Evolutionary conservation across 305 asterid genomes (phyloP).

Genomic region (Rubia balearica): DNA sequence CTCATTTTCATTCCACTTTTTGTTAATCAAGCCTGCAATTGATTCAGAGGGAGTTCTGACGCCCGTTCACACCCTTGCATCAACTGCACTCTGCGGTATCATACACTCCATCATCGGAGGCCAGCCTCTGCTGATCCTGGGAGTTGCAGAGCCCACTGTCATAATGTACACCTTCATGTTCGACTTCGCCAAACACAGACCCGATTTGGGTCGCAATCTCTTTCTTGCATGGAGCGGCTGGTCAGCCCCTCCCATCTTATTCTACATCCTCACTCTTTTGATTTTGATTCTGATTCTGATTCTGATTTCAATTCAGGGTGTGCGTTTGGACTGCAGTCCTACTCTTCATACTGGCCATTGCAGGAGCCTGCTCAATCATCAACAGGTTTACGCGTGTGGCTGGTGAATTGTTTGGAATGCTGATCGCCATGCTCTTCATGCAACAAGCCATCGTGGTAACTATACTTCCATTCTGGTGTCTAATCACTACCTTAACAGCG

Average conservation of each 20-base stretch:
- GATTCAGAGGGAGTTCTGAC: constrained; percentile 80
- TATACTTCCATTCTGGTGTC: neutral
- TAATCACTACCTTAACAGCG: too few relatives aligned
- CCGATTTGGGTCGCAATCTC: constrained; percentile 64
- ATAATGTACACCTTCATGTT: constrained; percentile 98
- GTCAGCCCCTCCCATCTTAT: constrained; percentile 23
- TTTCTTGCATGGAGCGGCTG: constrained; percentile 98
- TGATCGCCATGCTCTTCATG: constrained; percentile 96
- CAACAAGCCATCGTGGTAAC: constrained; percentile 82
- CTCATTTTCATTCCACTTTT: neutral
- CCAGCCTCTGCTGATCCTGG: constrained; percentile 78
- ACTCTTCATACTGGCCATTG: constrained; percentile 61
- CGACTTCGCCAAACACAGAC: constrained; percentile 64
- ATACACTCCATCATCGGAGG: constrained; percentile 91
- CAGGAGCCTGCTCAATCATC: constrained; percentile 95
- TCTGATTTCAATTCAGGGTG: constrained; percentile 44
- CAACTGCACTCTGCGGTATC: constrained; percentile 86
- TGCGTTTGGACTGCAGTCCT: constrained; percentile 92
- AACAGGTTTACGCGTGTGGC: constrained; percentile 93
- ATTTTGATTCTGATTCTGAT: neutral
- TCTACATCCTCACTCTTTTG: neutral
- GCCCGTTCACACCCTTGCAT: constrained; percentile 82
- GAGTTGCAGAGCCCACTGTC: constrained; percentile 97
- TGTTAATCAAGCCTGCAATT: too few relatives aligned
- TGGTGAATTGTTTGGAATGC: constrained; percentile 89